These are phyloP conservation scores for Verticillium longisporum DNA, from an alignment of 2,329 filamentous ascomycete species.

Conservation along the genomic window DNA sequence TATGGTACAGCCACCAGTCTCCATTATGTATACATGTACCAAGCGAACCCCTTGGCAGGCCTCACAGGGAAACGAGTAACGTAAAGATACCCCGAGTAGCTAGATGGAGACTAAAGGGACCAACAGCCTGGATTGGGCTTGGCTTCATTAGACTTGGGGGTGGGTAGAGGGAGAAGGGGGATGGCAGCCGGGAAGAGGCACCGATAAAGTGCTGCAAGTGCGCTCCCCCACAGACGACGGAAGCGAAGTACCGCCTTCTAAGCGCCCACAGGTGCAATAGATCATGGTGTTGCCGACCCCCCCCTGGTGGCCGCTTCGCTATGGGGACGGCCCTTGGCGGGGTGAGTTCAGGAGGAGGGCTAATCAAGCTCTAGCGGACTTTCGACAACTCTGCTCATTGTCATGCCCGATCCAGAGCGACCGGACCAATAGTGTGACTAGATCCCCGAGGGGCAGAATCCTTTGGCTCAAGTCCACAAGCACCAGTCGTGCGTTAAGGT, in stretches of 20 bases:
- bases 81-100: conserved; percentile 10
- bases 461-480: not conserved
- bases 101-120: conserved; percentile 11
- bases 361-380: conserved; percentile 6
- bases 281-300: not conserved
- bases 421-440: not conserved
- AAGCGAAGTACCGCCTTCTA: conserved; percentile 13
- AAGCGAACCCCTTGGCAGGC: not conserved
- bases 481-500: not conserved
- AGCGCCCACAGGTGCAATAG: conserved; percentile 12
- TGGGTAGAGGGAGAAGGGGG: not conserved
- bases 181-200: conserved; percentile 13
- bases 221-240: conserved; percentile 4
- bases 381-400: conserved; percentile 1
- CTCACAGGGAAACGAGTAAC: not conserved
- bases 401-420: not conserved
- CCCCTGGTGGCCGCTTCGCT: conserved; percentile 1
- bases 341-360: conserved; percentile 2
- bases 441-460: not conserved
- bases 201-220: conserved; percentile 12
- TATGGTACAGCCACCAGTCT: not conserved
- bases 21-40: not conserved
- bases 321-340: conserved; percentile 5
- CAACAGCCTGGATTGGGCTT: conserved; percentile 13
- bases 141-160: conserved; percentile 11